Percentiles rank a stretch among this genome's conserved stretches.
Conservation (phyloP, 441 rosid genomes). For the Mallotus repandus region DNA sequence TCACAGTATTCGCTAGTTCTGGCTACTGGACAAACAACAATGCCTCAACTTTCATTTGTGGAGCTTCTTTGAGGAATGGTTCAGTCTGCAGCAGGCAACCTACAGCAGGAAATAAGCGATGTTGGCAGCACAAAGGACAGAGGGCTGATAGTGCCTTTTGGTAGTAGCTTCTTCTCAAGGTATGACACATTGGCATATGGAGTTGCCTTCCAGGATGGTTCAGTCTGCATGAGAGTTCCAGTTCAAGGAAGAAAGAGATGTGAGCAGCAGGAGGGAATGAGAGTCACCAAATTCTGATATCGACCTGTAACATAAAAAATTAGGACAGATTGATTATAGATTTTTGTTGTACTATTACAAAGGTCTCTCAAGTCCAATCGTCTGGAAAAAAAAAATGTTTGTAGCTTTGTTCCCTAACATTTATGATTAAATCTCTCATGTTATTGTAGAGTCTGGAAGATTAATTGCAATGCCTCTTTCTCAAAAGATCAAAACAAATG, state of each 20-base stretch:
- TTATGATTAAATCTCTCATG: too few species aligned
- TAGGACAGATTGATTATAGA: neutral
- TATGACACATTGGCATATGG: conserved; percentile 28
- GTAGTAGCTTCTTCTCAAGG: neutral
- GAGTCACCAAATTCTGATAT: conserved; percentile 13
- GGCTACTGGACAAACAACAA: too few species aligned
- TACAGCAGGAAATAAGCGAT: too few species aligned
- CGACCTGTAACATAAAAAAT: neutral
- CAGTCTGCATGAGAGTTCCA: conserved; percentile 30
- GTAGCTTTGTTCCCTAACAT: neutral
- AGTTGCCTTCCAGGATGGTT: conserved; percentile 34
- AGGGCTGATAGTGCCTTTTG: neutral
- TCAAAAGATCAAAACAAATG: too few species aligned
- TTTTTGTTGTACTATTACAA: neutral
- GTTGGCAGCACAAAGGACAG: too few species aligned
- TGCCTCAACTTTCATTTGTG: too few species aligned
- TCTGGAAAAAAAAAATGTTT: neutral
- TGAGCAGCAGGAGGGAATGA: conserved; percentile 31
- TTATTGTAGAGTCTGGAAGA: too few species aligned
- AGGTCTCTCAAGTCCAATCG: too few species aligned
- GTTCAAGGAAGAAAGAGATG: conserved; percentile 38
- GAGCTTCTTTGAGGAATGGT: too few species aligned
- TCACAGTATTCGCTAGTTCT: too few species aligned
- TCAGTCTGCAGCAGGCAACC: too few species aligned
- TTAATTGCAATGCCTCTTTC: too few species aligned